Evolutionary conservation across 495 filamentous ascomycete genomes (phyloP), one percentile per base, ranked within the genome.

Genomic region (Zalerion maritima): DNA sequence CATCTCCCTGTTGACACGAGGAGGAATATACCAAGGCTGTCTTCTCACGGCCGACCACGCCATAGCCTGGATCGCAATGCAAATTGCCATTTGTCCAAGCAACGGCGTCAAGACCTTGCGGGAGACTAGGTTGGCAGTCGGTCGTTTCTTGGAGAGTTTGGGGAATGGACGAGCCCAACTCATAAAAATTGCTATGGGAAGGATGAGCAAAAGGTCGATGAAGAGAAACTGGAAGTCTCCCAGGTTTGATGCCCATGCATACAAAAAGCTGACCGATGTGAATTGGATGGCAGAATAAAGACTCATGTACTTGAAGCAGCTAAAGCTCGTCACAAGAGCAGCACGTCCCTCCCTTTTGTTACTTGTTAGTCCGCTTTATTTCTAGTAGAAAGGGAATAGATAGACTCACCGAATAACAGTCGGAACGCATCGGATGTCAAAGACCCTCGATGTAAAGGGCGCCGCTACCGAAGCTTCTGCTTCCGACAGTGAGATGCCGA

Each of bases 221-320:
- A 83, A 94, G 2, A 99, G 62, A 46, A 94, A 97, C 71, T 75
- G 12, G 40, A 94, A 94, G 49, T 99, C 91, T 25, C 87, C 91
- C 8, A 99, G 67, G 50, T 99, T 99, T 12, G 87, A 94, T 11
- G 76, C 91, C 14, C 80, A 91, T 4, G 83, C 80, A 51, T 99
- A 99, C 14, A 99, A 62, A 46, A 99, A 93, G 70, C 82, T 94
- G 49, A 99, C 91, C 2, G 84, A 78, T n/a, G 83, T 91, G 60
- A 99, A 99, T 54, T 99, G 91, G 29, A 99, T 99, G 4, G 89
- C 89, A 3, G 87, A 94, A 55, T 99, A 99, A 35, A 99, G 57
- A 44, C 83, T 93, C 91, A 99, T 99, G 52, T 85, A 99, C 54
- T 99, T 99, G 61, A 99, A 99, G 59, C 91, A 99, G 56, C 82